Conservation (phyloP, 2,329 filamentous ascomycete species). For the Calonectria pseudoturangicola region DNA sequence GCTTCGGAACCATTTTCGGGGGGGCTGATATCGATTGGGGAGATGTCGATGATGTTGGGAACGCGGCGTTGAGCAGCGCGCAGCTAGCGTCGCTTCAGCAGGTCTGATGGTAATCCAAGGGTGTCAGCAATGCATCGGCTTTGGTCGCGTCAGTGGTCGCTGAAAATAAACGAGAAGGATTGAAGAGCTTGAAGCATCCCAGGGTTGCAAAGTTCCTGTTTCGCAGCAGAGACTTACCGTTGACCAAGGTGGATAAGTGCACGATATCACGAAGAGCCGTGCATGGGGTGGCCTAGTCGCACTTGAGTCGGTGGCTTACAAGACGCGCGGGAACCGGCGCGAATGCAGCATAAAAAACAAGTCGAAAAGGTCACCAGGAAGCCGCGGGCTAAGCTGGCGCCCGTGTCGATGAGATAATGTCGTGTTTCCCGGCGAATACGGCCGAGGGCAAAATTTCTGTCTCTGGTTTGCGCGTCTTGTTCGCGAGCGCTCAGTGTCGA, state of each 20-base stretch:
- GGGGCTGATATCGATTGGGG: background rate
- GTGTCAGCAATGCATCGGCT: constrained; percentile 46
- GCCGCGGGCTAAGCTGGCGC: constrained; percentile 2
- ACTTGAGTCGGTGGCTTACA: constrained; percentile 51
- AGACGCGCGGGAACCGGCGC: constrained; percentile 48
- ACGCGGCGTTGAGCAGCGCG: constrained; percentile 29
- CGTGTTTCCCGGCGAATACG: constrained; percentile 37
- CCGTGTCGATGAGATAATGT: constrained; percentile 38
- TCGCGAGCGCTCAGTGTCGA: constrained; percentile 44
- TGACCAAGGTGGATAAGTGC: constrained; percentile 47
- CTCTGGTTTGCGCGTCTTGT: constrained; percentile 50
- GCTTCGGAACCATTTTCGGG: constrained; percentile 66
- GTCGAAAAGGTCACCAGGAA: constrained; percentile 18
- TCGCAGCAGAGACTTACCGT: constrained; percentile 46
- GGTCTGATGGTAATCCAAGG: constrained; percentile 41
- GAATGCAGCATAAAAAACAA: constrained; percentile 39
- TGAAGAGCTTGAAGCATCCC: background rate
- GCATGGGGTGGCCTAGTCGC: constrained; percentile 54
- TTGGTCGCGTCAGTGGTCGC: constrained; percentile 20
- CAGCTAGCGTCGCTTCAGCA: constrained; percentile 35
- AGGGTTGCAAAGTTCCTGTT: constrained; percentile 26
- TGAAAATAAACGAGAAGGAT: constrained; percentile 5
- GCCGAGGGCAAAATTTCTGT: constrained; percentile 38
- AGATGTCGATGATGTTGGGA: constrained; percentile 25
- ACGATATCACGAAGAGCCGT: constrained; percentile 52